A percentile compares a stretch with the other conserved stretches of the same genome.
Evolutionary conservation across 148 eudicot genomes (phyloP).

Genomic region (Rhododendron griersonianum): DNA sequence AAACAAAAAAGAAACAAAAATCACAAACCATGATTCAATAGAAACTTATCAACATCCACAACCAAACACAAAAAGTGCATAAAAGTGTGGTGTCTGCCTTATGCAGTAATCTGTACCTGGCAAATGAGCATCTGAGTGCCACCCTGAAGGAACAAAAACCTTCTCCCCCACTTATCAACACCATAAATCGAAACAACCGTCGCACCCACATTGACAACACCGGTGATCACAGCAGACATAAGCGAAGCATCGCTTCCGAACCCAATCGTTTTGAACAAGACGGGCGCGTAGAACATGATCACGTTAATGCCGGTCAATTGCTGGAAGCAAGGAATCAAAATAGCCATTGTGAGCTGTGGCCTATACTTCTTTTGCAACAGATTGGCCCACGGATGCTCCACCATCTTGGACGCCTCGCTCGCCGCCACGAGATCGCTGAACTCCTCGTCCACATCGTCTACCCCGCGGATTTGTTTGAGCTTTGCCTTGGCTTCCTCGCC

Average conservation of each 20-base stretch:
- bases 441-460: conserved; percentile 28
- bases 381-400: conserved; percentile 27
- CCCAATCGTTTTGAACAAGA: conserved; percentile 33
- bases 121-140: conserved; percentile 33
- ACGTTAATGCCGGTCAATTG: conserved; percentile 45
- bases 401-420: conserved; percentile 16
- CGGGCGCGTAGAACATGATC: conserved; percentile 43
- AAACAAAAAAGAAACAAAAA: neutral
- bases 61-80: too few relatives aligned
- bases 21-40: neutral
- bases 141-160: conserved; percentile 27
- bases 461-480: conserved; percentile 26
- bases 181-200: conserved; percentile 26
- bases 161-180: conserved; percentile 33
- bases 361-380: conserved; percentile 28
- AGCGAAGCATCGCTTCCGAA: conserved; percentile 29
- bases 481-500: conserved; percentile 15
- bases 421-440: conserved; percentile 30
- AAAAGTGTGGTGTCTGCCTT: too few relatives aligned
- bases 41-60: too few relatives aligned
- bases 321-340: conserved; percentile 35
- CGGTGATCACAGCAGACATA: conserved; percentile 32
- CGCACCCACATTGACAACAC: conserved; percentile 19
- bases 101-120: neutral
- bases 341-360: conserved; percentile 36